Evolutionary conservation across 202 grass and related monocot species (phyloP), one percentile per base, ranked within the genome.

Genomic region (Eragrostis tef): DNA sequence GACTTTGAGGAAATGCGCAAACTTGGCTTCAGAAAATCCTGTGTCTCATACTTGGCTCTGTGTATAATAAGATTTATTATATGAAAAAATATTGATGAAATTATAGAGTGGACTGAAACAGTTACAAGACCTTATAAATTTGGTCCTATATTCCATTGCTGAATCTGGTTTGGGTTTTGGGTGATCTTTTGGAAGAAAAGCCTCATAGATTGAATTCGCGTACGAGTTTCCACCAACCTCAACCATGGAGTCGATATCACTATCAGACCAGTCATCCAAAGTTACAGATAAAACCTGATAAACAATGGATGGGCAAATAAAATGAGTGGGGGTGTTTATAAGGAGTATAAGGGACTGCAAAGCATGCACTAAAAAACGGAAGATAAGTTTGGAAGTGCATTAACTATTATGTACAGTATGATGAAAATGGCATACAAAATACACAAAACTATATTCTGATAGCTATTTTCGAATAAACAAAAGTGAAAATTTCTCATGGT

Each of bases 221-320:
- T 99, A 99, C 29, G 96, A 96, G 77, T 99, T 99, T 78, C 96
- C 96, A 85, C 93, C 96, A 73, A 99, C 93, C 78, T 99, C 96
- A 70, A 99, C 9, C 89, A 99, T 96, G 14, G 96, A 91, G 74
- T 99, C 93, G 36, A 95, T 91, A 69, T 99, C 96, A 43, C 78
- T 86, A 56, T 99, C 96, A 71, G 67, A 85, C 96, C 96, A 99
- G 77, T 99, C 92, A 90, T 99, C 96, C 80, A 93, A 81, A 73
- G 93, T 99, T 36, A 95, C 42, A 66, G 96, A 93, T 59, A 99
- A 86, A 83, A 99, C 89, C 96, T 99, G 85, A 81, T 46, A 72
- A 73, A 74, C 26, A 69, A 78, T 42, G 64, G 6, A 36, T 44
- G 48, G 74, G 64, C 77, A 19, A 78, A 82, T 65, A 43, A 87